These are phyloP conservation scores for Pythium apleroticum DNA, from an alignment of 352 stramenopile species.

Conservation along the genomic window DNA sequence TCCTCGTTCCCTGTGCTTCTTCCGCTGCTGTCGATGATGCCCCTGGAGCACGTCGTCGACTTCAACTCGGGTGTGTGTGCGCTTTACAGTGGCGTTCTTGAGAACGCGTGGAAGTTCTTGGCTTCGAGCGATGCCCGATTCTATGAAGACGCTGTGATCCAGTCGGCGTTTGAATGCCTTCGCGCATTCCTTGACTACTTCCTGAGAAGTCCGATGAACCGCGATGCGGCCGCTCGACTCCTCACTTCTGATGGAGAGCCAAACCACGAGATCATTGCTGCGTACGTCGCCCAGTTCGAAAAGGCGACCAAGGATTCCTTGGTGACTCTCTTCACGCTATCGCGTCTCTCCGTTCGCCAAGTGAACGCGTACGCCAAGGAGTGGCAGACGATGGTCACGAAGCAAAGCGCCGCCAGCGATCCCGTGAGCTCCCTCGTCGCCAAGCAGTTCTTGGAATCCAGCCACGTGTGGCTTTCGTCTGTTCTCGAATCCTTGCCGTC, in stretches of 20 bases:
- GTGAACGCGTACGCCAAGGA: constrained; percentile 41
- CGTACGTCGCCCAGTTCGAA: constrained; percentile 69
- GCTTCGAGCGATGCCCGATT: constrained; percentile 54
- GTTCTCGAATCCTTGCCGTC: constrained; percentile 23
- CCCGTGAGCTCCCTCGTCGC: constrained; percentile 14
- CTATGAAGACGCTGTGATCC: constrained; percentile 51
- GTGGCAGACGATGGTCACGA: constrained; percentile 46
- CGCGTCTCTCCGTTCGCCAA: constrained; percentile 34
- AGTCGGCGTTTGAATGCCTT: constrained; percentile 74
- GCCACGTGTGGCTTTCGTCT: constrained; percentile 12
- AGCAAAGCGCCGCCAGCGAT: constrained; percentile 11
- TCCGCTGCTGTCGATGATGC: constrained; percentile 74
- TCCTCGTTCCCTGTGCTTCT: constrained; percentile 70
- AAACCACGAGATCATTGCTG: constrained; percentile 22
- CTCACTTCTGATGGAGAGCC: constrained; percentile 13
- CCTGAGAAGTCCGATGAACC: constrained; percentile 38
- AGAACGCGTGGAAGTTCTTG: constrained; percentile 74
- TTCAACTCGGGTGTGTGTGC: constrained; percentile 35
- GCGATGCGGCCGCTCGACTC: constrained; percentile 32
- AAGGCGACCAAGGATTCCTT: constrained; percentile 53
- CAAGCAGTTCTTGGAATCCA: constrained; percentile 15
- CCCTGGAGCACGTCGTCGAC: constrained; percentile 55
- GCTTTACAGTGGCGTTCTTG: constrained; percentile 62
- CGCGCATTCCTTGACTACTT: constrained; percentile 71
- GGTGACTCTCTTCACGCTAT: constrained; percentile 37